Evolutionary conservation across 1,284 basidiomycete genomes (phyloP).

Genomic region (Polyporus tsugae): DNA sequence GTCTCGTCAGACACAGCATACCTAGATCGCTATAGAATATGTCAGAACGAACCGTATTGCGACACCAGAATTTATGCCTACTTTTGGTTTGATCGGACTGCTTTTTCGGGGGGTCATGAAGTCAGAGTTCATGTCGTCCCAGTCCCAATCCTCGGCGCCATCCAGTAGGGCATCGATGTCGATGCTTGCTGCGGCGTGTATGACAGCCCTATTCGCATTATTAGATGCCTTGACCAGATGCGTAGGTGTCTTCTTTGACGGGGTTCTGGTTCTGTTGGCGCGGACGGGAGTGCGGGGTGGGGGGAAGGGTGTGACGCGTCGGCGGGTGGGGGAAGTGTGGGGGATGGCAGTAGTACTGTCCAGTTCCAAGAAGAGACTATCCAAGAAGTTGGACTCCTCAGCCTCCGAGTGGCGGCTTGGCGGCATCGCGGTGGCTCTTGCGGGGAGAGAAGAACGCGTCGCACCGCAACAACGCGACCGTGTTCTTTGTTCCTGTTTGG

Average conservation of each 20-base stretch:
- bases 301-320: constrained; percentile 16
- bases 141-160: constrained; percentile 59
- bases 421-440: constrained; percentile 21
- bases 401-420: constrained; percentile 21
- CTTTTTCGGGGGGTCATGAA: constrained; percentile 44
- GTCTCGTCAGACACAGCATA: constrained; percentile 37
- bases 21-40: constrained; percentile 26
- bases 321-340: constrained; percentile 21
- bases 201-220: background rate
- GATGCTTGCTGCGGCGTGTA: constrained; percentile 30
- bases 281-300: constrained; percentile 26
- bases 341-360: constrained; percentile 12
- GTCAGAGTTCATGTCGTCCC: constrained; percentile 56
- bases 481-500: constrained; percentile 31
- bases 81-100: constrained; percentile 35
- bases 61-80: background rate
- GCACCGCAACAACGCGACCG: constrained; percentile 26
- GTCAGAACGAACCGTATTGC: background rate
- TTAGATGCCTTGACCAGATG: background rate
- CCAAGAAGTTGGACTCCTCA: constrained; percentile 28
- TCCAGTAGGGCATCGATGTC: constrained; percentile 47
- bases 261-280: constrained; percentile 12
- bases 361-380: constrained; percentile 24
- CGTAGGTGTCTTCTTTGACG: background rate
- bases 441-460: constrained; percentile 12